Base-by-base conservation (phyloP, 2,329 filamentous ascomycete genomes). In the Colletotrichum higginsianum region DNA sequence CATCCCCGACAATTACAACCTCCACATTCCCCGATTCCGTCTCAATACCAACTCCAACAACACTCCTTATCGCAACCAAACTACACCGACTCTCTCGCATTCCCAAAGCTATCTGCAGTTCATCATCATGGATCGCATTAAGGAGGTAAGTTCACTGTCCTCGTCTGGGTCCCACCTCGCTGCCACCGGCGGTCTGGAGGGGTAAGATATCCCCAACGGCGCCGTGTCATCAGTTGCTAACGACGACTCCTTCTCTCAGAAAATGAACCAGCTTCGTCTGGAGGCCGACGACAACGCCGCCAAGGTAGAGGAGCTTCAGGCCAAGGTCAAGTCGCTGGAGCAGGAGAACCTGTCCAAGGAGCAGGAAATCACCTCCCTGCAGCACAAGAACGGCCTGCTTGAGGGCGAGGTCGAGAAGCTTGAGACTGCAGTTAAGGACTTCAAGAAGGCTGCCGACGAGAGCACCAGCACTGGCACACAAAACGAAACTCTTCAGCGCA, bases 271-370 rank as follows among this genome's bases (percentile, higher is more conserved):
- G 84, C 94, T 99, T 87, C 95, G 96, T 82, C 86, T 96, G 85
- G 94, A 98, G 90, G 93, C 94, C 80, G 96, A 98, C 81, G 93
- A 96, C 82, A 92, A 94, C 75, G 86, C 91, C 75, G 85, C 88
- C 82, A 93, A 96, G 86, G 92, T 92, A 75, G 94, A 98, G 82
- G 96, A 98, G 86, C 90, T 97, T 77, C 91, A 96, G 86, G 76
- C 84, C 79, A 95, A 94, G 86, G 89, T 98, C 86, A 98, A 98
- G 89, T 84, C 86, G 66, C 90, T 98, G 75, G 95, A 99, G 86
- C 93, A 98, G 85, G 96, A 98, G 87, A 98, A 95, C 84, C 89
- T 98, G 74, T 89, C 93, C 82, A 98, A 98, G 88, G 96, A 98
- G 87, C 95, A 98, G 86, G 96, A 98, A 84, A 97, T 98, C 84